Base-by-base conservation (phyloP, 257 asterid species). In the Cruciata laevipes region DNA sequence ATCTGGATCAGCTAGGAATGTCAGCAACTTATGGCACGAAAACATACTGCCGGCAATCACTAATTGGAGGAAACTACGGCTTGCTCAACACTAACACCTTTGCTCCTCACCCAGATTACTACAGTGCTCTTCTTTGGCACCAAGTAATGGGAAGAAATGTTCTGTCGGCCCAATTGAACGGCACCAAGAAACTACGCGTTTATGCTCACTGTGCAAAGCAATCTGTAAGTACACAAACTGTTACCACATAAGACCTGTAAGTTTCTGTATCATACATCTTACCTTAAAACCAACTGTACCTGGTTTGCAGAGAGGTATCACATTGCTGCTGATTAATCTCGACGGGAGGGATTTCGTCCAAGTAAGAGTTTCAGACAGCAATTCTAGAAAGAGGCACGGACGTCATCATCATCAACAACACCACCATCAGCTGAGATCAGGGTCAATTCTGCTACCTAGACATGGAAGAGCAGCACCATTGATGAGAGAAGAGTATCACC, bases 61-160 rank as follows among this genome's bases (percentile, higher is more conserved):
- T 91, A 65, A 83, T 87, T 21, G 98, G 98, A 7, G 96, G 98
- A 68, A 84, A 91, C 83, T 91, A 91, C 33, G 98, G 98, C 64
- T 82, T 91, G 35, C 91, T 89, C 58, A 83, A 87, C 70, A 85
- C 86, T 18, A 85, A 89, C 57, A 82, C 87, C 31, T 91, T 85
- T 76, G 64, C 44, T 30, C 96, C 98, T 8, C 89, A 89, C 84
- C 95, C 96, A 32, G 98, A 89, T 75, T 88, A 86, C 85, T 91
- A 91, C 80, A 86, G 98, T 66, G 96, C 96, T 14, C 95, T 91
- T 75, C 95, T 91, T 51, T 91, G 96, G 95, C 95, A 91, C 77
- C 87, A 81, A 65, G 75, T 91, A 40, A 91, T 89, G 97, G 97
- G 98, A 65, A 76, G 69, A 12, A 42, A 53, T 2, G 97, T 91